Percentiles rank a stretch among this genome's conserved stretches.
phyloP scores from a whole-genome alignment of 2,329 filamentous ascomycete species.

The Phialophora verrucosa region DNA sequence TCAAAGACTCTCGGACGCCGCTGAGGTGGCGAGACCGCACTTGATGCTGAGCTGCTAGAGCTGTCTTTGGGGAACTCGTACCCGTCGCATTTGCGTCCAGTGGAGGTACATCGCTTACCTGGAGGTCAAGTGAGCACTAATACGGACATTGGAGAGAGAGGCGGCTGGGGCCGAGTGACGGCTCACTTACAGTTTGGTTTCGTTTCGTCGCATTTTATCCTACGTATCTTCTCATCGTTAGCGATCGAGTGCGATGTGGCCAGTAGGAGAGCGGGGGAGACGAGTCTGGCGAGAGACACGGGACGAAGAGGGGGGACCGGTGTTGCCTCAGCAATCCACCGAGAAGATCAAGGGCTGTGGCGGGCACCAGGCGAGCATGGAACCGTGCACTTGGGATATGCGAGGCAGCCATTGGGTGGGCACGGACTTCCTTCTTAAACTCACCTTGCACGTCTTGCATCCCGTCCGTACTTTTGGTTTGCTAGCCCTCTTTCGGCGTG shows the following conservation, averaged over 20 bases:
- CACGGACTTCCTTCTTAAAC: conserved; percentile 13
- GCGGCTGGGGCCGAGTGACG: conserved; percentile 6
- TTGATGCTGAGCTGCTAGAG: conserved; percentile 22
- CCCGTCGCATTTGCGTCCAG: conserved; percentile 64
- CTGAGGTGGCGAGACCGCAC: conserved; percentile 27
- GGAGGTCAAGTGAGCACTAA: conserved; percentile 32
- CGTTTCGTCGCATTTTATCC: conserved; percentile 54
- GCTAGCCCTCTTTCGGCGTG: conserved; percentile 34
- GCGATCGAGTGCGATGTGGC: conserved; percentile 12
- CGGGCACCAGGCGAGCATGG: conserved; percentile 19
- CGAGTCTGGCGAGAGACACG: conserved; percentile 23
- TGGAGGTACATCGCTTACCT: conserved; percentile 63
- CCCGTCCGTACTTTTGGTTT: conserved; percentile 40
- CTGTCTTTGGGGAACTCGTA: conserved; percentile 54
- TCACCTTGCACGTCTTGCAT: conserved; percentile 39
- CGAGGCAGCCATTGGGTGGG: conserved; percentile 9
- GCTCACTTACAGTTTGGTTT: conserved; percentile 46
- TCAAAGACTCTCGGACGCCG: conserved; percentile 15
- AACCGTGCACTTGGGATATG: conserved; percentile 14
- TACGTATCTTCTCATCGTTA: conserved; percentile 41
- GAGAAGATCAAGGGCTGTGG: conserved; percentile 9
- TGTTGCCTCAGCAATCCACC: conserved; percentile 27
- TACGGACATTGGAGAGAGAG: conserved; percentile 14
- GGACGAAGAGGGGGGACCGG: conserved; percentile 7
- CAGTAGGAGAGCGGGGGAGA: conserved; percentile 18